Evolutionary conservation across 495 filamentous ascomycete species (phyloP).

Genomic region (Bathelium albidoporum): DNA sequence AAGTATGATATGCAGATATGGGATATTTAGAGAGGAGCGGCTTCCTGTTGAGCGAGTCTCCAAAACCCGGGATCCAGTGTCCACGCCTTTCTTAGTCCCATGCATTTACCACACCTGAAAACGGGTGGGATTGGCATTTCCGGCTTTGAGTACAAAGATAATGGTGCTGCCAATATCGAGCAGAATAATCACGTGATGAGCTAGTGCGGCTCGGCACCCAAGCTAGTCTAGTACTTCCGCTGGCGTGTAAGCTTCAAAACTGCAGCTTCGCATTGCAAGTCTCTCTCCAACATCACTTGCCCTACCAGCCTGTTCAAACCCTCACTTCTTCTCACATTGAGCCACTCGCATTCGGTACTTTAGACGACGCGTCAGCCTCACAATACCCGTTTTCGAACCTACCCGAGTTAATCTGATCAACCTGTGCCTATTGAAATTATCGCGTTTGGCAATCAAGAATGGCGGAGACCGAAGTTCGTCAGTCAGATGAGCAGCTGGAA

Average conservation of each 20-base stretch:
- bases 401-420: not conserved
- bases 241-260: not conserved
- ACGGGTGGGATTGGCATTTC: too few relatives aligned
- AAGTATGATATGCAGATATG: too few relatives aligned
- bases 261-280: not conserved
- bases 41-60: too few relatives aligned
- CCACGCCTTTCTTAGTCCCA: too few relatives aligned
- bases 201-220: not conserved
- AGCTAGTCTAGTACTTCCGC: not conserved
- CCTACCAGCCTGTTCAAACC: not conserved
- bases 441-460: not conserved
- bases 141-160: too few relatives aligned
- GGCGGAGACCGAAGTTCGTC: conserved; percentile 8
- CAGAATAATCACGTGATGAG: too few relatives aligned
- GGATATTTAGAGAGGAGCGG: too few relatives aligned
- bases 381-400: not conserved
- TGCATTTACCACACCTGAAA: too few relatives aligned
- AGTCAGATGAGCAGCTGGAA: conserved; percentile 21
- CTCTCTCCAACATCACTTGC: not conserved
- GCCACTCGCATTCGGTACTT: not conserved
- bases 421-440: not conserved
- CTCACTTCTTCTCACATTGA: not conserved
- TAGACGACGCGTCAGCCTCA: not conserved
- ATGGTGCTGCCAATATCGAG: too few relatives aligned
- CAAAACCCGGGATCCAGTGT: too few relatives aligned